phyloP scores from a whole-genome alignment of 2,329 filamentous ascomycete genomes.

The Mollisiaceae sp. region DNA sequence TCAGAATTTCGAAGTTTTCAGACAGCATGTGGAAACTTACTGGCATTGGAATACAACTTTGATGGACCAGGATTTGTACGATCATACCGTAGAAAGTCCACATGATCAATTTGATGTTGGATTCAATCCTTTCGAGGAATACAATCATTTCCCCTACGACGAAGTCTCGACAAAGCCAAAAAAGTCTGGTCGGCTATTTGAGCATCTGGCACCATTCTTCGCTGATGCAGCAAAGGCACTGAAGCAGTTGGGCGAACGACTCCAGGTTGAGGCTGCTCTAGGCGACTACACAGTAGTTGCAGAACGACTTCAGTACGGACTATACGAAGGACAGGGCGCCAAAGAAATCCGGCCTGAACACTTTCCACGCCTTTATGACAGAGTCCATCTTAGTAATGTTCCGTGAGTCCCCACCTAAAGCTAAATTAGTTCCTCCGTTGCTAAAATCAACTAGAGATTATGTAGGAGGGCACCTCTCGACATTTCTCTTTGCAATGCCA shows the following conservation, averaged over 20 bases:
- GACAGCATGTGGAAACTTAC: conserved; percentile 16
- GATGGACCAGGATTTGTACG: not conserved
- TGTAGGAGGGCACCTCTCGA: too few species aligned
- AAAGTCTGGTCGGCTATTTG: conserved; percentile 22
- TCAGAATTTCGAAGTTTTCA: conserved; percentile 12
- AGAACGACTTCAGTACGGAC: conserved; percentile 25
- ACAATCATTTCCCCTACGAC: not conserved
- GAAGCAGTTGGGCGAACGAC: conserved; percentile 19
- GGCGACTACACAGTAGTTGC: conserved; percentile 30
- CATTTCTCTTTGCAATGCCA: too few species aligned
- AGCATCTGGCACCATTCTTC: conserved; percentile 29
- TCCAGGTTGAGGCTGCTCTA: conserved; percentile 25
- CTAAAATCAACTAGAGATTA: too few species aligned
- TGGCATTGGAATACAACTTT: not conserved
- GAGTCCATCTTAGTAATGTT: conserved; percentile 30
- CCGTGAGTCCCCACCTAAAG: conserved; percentile 26
- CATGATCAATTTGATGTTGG: not conserved
- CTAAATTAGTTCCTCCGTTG: too few species aligned
- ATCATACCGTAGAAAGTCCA: not conserved
- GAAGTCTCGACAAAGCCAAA: not conserved
- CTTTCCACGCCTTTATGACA: conserved; percentile 25
- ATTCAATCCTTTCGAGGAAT: not conserved
- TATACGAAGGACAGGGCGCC: not conserved
- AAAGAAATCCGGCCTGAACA: conserved; percentile 11
- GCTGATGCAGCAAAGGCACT: conserved; percentile 20